Percentiles rank a stretch among this genome's conserved stretches.
phyloP scores from a whole-genome alignment of 2,329 filamentous ascomycete species.

The Orbilia ellipsospora region DNA sequence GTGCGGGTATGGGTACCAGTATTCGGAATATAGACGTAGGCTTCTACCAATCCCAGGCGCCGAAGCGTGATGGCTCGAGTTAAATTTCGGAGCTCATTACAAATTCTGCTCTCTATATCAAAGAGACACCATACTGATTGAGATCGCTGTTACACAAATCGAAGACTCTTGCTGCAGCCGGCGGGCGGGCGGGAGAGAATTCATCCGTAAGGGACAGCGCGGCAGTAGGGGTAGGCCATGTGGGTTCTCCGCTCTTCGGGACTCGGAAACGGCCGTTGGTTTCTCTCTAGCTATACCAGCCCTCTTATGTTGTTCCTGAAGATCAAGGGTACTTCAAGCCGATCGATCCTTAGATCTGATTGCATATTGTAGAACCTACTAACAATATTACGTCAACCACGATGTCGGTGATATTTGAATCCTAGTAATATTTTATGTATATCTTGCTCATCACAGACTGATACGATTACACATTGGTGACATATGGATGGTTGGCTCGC shows the following conservation, averaged over 20 bases:
- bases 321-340: conserved; percentile 32
- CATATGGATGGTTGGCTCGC: too few relatives aligned
- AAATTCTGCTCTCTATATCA: not conserved
- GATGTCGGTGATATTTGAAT: not conserved
- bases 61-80: not conserved
- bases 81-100: conserved; percentile 25
- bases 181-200: conserved; percentile 20
- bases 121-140: not conserved
- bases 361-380: conserved; percentile 36
- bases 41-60: not conserved
- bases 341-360: conserved; percentile 33
- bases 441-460: too few relatives aligned
- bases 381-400: conserved; percentile 9
- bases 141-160: conserved; percentile 17
- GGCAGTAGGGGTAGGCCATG: conserved; percentile 4
- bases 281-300: conserved; percentile 1
- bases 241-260: conserved; percentile 18
- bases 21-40: too few relatives aligned
- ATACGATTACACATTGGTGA: too few relatives aligned
- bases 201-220: conserved; percentile 17
- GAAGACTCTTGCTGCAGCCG: conserved; percentile 17
- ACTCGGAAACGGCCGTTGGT: conserved; percentile 12
- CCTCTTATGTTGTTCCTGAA: conserved; percentile 48
- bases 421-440: too few relatives aligned
- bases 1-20: too few relatives aligned